Evolutionary conservation across 257 asterid genomes (phyloP), one percentile per base, ranked within the genome.

Genomic region (Anisodus acutangulus): DNA sequence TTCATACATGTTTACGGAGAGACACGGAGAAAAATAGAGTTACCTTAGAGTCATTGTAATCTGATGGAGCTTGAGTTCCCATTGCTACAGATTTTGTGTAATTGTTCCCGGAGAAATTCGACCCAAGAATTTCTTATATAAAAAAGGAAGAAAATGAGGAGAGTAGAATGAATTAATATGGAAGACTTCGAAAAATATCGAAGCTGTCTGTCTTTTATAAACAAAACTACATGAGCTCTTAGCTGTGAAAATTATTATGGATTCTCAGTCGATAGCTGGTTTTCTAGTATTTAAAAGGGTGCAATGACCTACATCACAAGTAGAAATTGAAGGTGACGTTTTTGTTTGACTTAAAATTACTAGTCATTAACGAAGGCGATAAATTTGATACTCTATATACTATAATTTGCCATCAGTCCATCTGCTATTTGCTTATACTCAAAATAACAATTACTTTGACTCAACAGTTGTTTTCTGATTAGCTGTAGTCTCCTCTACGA

Each of bases 41-140:
- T 79, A 88, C 92, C 43, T 78, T 82, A 13, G 78, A 69, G 26
- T 85, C 87, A 59, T 90, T 71, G 86, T 84, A 64, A 60, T 78
- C 80, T 3, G 85, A 78, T 4, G 89, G 83, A 54, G 16, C 85
- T 85, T 86, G 85, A 39, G 91, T 90, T 66, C 89, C 92, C 91
- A 90, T 90, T 80, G 82, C 26, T 12, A 4, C 59, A 22, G 22
- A 5, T 19, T 4, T 3, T 19, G 59, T 69, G n/a, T 69, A n/a
- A 19, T 1, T 72, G 59, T 39, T 39, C 6, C 17, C 10, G 1
- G 39, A 72, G 6, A 10, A 5, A 47, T 72, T 53, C 19, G 17
- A 10, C 6, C 80, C 6, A 19, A 2, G 2, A n/a, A 72, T 31
- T 31, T 26, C 31, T 26, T 26, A 26, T 26, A 4, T 72, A 9